Base-by-base conservation (phyloP, 2,329 filamentous ascomycete genomes). In the Macrophomina tecta region DNA sequence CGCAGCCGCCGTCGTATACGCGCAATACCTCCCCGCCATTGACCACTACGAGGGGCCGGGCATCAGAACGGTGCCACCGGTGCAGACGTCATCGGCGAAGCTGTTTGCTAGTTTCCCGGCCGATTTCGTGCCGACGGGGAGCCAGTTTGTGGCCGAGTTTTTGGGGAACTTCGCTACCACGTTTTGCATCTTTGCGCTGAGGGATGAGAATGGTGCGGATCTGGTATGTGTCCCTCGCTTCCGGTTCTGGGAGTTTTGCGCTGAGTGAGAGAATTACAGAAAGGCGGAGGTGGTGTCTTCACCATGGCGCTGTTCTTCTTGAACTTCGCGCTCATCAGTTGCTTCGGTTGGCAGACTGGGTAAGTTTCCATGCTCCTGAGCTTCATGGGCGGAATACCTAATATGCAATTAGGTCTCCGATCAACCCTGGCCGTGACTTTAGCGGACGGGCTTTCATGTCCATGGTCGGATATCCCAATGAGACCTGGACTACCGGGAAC, bases 41-140 rank as follows among this genome's bases (percentile, higher is more conserved):
- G 84, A 91, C 70, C 75, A 78, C 28, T 87, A 85, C 70, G 90
- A 91, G 75, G 90, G 89, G 16, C 76, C 82, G 2, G 81, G 84
- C 14, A 82, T 90, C 67, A 83, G 90, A 32, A 91, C 89, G 1
- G 89, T 92, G 0, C 84, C 84, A 6, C 85, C 75, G 2, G 73
- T 72, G 2, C 18, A 69, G 16, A 90, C 85, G 53, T 84, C 89
- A 1, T 89, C 89, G 0, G 90, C 88, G 0, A 89, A 86, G 2
- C 87, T 93, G 69, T 92, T 92, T 75, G 90, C 87, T 81, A 92
- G 90, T 0, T 92, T 92, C 72, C 90, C 90, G 0, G 86, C 87
- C 46, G 72, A 79, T 0, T 90, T 92, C 76, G 83, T 92, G 81
- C 89, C 86, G 3, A 87, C 84, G 61, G 86, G 87, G 0, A 86